Percentiles rank a stretch among this genome's conserved stretches.
These are phyloP conservation scores for Fusarium sp. DNA, from an alignment of 2,329 filamentous ascomycete species.

Conservation along the genomic window DNA sequence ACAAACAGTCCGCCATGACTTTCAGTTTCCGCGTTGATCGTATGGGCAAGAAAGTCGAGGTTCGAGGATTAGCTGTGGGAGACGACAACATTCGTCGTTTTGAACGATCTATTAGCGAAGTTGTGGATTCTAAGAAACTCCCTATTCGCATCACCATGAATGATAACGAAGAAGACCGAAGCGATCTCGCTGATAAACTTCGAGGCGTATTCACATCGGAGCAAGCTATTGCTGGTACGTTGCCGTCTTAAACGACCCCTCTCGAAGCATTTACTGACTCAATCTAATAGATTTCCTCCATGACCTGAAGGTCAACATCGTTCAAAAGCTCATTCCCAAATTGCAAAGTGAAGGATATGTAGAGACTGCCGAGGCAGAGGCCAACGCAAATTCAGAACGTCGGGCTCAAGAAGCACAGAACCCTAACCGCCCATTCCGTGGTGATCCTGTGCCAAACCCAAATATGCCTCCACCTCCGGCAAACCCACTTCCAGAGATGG, in stretches of 20 bases:
- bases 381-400: conserved; percentile 54
- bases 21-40: conserved; percentile 86
- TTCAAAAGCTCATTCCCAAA: conserved; percentile 84
- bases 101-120: conserved; percentile 78
- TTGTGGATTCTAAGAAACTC: conserved; percentile 69
- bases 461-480: conserved; percentile 74
- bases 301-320: conserved; percentile 79
- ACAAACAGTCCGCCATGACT: conserved; percentile 84
- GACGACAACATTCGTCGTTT: conserved; percentile 84
- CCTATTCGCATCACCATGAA: conserved; percentile 66
- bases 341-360: conserved; percentile 84
- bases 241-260: too few relatives aligned
- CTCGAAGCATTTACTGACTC: background rate
- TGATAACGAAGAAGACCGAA: conserved; percentile 61
- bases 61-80: conserved; percentile 81
- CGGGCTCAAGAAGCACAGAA: conserved; percentile 55
- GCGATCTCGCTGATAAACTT: conserved; percentile 60
- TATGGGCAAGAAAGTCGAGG: conserved; percentile 84
- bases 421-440: conserved; percentile 50
- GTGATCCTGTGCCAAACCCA: conserved; percentile 61
- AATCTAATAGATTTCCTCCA: conserved; percentile 67
- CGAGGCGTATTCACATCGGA: conserved; percentile 78
- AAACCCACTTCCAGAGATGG: conserved; percentile 72
- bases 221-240: conserved; percentile 66
- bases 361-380: conserved; percentile 62